Evolutionary conservation across 768 basidiomycete species (phyloP), one percentile per base, ranked within the genome.

Genomic region (Pulveroboletus sp.): DNA sequence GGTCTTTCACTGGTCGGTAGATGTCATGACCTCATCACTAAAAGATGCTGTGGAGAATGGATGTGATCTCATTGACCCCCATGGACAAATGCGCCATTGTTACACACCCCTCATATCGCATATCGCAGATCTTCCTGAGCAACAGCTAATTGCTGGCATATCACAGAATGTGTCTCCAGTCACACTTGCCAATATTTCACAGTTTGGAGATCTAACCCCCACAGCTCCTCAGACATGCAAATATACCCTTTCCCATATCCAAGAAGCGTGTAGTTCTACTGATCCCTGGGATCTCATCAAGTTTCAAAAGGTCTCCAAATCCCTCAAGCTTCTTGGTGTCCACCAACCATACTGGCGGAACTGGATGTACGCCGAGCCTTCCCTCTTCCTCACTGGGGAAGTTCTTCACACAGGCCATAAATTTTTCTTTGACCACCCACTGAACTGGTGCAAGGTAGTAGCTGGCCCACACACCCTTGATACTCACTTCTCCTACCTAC

Each of bases 251-350:
- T 2, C 44, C 2, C 24, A 16, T 0, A 37, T 60, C 1, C 20
- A 27, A 5, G 1, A 36, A 1, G 16, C 40, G 20, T 33, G 11
- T 34, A 17, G 19, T 6, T 40, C 9, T 4, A 37, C 48, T 2
- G 40, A 67, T 45, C 63, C 65, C n/a, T 61, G 57, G 61, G 49
- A 68, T 17, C 14, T 73, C 11, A 34, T 49, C 6, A 39, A 33
- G 0, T 73, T 68, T 53, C 51, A 60, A 16, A 24, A 48, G 17
- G 13, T 11, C 1, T 31, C 25, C 0, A 45, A 52, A 13, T 8
- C 2, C 0, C 0, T 21, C 0, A 29, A 36, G 1, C 25, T 53
- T 1, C 32, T 43, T n/a, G 37, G 49, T 2, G 23, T 54, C 12
- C 42, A 50, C 6, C 5, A 16, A 0, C 49, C 36, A 2, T 54